These are phyloP conservation scores for Thelonectria rubi DNA, from an alignment of 2,329 filamentous ascomycete species.

Conservation along the genomic window DNA sequence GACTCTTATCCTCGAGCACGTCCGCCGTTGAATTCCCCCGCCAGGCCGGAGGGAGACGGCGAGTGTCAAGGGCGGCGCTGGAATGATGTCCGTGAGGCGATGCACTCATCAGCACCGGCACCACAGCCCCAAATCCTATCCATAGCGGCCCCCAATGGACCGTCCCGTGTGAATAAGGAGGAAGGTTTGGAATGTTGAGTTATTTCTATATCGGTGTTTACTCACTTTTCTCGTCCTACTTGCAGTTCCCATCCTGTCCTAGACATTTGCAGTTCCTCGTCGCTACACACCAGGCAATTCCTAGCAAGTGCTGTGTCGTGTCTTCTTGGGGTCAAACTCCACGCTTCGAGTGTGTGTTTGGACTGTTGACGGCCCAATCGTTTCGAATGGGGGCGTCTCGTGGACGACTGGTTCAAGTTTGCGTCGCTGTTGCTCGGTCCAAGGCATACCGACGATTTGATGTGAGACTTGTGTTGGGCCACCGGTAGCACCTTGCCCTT, in stretches of 20 bases:
- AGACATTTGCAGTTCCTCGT: neutral
- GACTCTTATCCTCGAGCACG: neutral
- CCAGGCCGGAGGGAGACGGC: neutral
- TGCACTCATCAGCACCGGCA: neutral
- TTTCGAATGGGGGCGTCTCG: neutral
- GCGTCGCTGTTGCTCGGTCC: neutral
- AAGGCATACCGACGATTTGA: too few species aligned
- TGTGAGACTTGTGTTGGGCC: too few species aligned
- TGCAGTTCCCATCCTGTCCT: neutral
- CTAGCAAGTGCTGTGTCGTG: neutral
- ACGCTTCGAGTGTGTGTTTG: neutral
- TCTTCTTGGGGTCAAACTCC: neutral
- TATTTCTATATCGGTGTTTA: neutral
- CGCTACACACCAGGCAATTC: neutral
- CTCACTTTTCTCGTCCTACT: neutral
- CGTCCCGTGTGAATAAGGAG: neutral
- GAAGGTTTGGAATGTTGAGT: neutral
- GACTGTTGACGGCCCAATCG: neutral
- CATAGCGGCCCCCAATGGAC: neutral
- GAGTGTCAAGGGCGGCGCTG: slow-evolving; percentile 1
- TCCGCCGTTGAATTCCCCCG: neutral
- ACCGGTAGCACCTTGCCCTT: neutral
- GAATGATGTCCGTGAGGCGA: slow-evolving; percentile 17
- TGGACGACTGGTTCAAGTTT: neutral
- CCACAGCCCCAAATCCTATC: slow-evolving; percentile 1